Base-by-base conservation (phyloP, 441 rosid genomes). In the Aleurites moluccanus region DNA sequence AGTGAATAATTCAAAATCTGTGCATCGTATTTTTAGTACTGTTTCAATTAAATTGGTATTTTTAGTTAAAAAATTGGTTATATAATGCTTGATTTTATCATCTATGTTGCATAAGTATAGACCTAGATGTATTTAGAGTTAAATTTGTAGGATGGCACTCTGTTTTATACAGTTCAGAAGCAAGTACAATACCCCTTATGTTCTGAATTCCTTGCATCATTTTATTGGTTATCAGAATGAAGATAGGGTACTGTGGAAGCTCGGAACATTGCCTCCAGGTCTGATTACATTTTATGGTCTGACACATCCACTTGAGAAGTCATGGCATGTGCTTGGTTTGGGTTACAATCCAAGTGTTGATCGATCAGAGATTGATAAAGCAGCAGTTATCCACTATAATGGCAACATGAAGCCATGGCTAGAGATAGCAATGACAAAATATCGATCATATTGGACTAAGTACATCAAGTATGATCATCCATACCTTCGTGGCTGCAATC, bases 351-450 rank as follows among this genome's bases (percentile, higher is more conserved):
- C 99, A 23, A 91, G 98, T 74, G 47, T 95, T 21, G 92, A 84
- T 77, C 84, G 83, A 59, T 83, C 86, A 63, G 98, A 94, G 83
- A 92, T 94, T 38, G 92, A 89, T 55, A 89, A 75, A 62, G 98
- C 99, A 59, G 97, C 98, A 9, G 99, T 95, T 62, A 63, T 95
- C 75, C 99, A 95, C 79, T 95, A 95, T 74, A 95, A 95, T 45
- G 99, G 98, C 75, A 95, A 95, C 86, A 95, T 95, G 99, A 95
- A 95, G 84, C 99, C 99, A 0, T 95, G 99, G 98, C 86, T 95
- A 73, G 99, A 95, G 87, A 78, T 95, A 68, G 96, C 97, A 6
- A 95, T 95, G 98, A 86, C 98, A 50, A 95, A 91, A 74, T 95
- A 95, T 72, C 88, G 98, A 69, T 75, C 89, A 10, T 91, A 87